Conservation (phyloP, 2,329 filamentous ascomycete genomes). For the Alternaria triticimaculans region DNA sequence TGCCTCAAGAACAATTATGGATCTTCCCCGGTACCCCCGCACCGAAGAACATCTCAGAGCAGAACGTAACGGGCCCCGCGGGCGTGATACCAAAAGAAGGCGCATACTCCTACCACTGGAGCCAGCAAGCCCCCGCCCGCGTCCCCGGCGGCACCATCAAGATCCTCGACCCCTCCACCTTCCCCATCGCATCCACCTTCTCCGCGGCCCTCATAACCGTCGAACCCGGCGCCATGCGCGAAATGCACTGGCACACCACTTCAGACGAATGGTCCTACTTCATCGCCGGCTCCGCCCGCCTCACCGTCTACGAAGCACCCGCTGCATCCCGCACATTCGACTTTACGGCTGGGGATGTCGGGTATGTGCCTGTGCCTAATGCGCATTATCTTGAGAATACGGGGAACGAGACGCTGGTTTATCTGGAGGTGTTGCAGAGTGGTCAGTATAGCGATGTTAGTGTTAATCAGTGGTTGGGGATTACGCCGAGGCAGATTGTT, state of each 20-base stretch:
- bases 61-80: conserved; percentile 54
- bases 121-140: conserved; percentile 55
- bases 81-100: conserved; percentile 37
- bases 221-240: conserved; percentile 68
- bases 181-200: conserved; percentile 63
- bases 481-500: conserved; percentile 53
- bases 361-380: conserved; percentile 62
- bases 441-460: conserved; percentile 61
- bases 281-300: conserved; percentile 61
- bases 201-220: conserved; percentile 64
- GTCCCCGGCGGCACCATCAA: conserved; percentile 66
- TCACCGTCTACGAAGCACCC: conserved; percentile 63
- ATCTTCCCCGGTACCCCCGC: conserved; percentile 52
- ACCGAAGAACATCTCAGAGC: conserved; percentile 47
- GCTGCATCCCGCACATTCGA: conserved; percentile 62
- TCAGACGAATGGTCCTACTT: conserved; percentile 69
- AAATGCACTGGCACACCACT: conserved; percentile 68
- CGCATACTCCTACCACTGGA: conserved; percentile 54
- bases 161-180: conserved; percentile 64
- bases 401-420: conserved; percentile 63
- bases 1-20: conserved; percentile 51
- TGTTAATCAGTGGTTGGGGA: conserved; percentile 64
- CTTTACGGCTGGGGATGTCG: conserved; percentile 66
- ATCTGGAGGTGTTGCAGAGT: conserved; percentile 66
- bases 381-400: conserved; percentile 69